These are phyloP conservation scores for Diutina neorugosa DNA, from an alignment of 1,139 yeast species.

Conservation along the genomic window DNA sequence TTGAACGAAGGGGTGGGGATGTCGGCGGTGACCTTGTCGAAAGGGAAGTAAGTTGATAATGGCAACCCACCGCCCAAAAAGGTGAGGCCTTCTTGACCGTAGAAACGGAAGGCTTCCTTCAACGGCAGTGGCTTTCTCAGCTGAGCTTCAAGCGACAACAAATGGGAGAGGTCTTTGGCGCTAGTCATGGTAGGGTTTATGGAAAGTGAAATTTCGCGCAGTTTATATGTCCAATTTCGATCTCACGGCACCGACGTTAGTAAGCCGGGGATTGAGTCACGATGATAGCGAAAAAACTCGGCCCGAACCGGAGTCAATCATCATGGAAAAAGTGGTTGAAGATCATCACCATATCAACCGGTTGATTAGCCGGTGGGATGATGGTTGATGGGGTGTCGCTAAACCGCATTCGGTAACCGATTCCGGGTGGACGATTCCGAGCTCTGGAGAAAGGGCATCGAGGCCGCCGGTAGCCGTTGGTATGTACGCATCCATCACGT, in stretches of 20 bases:
- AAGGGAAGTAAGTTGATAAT: slow-evolving; percentile 81
- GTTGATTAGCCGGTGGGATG: no score
- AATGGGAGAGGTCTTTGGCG: slow-evolving; percentile 62
- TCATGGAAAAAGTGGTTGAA: no score
- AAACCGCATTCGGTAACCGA: not conserved
- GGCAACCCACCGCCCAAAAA: slow-evolving; percentile 97
- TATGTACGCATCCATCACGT: not conserved
- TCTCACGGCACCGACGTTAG: not conserved
- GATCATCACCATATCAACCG: no score
- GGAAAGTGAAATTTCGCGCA: not conserved
- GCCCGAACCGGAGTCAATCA: not conserved
- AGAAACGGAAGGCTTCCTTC: slow-evolving; percentile 75
- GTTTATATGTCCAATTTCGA: not conserved
- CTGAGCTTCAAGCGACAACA: slow-evolving; percentile 67
- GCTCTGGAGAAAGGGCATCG: not conserved
- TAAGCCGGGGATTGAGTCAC: not conserved
- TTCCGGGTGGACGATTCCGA: not conserved
- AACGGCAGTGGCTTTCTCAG: slow-evolving; percentile 70
- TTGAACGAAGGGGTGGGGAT: slow-evolving; percentile 69
- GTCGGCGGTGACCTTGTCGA: slow-evolving; percentile 58
- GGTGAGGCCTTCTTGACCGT: slow-evolving; percentile 59
- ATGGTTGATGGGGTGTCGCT: not conserved
- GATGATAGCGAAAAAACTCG: not conserved
- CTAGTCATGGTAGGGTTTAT: slow-evolving; percentile 5
- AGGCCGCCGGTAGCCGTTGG: not conserved